Conservation (phyloP, 768 basidiomycete genomes). For the Pleurotus pulmonarius region DNA sequence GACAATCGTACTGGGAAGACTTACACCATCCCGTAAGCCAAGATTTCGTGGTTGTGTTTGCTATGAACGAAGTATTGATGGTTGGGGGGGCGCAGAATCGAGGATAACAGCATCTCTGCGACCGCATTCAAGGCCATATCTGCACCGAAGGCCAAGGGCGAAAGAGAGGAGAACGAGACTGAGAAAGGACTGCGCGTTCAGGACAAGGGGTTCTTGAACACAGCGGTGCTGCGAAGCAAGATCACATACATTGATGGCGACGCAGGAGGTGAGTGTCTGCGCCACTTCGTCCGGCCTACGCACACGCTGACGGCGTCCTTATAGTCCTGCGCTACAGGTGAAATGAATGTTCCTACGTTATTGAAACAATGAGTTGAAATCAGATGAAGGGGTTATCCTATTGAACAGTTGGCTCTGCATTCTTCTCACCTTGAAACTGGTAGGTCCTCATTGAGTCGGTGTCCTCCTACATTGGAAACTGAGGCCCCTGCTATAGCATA, state of each 20-base stretch:
- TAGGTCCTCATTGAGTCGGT: constrained; percentile 11
- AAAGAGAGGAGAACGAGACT: constrained; percentile 79
- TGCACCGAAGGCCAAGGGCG: constrained; percentile 51
- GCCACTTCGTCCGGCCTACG: not conserved
- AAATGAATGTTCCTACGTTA: not conserved
- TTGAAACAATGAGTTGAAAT: not conserved
- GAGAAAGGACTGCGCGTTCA: constrained; percentile 75
- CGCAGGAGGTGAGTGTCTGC: constrained; percentile 52
- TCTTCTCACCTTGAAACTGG: constrained; percentile 77
- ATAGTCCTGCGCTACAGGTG: constrained; percentile 73
- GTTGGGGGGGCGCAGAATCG: constrained; percentile 46
- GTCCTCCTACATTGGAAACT: too few species aligned
- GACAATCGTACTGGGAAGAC: constrained; percentile 86
- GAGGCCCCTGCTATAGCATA: constrained; percentile 43
- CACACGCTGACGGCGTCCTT: not conserved
- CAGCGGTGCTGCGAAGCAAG: constrained; percentile 71
- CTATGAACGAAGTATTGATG: too few species aligned
- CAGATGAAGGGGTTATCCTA: constrained; percentile 74
- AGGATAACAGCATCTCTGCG: constrained; percentile 75
- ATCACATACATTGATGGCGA: constrained; percentile 95
- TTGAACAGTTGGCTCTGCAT: constrained; percentile 81
- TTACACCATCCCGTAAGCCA: constrained; percentile 67
- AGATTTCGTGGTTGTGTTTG: not conserved
- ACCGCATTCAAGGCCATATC: constrained; percentile 78
- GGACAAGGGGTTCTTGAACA: constrained; percentile 82